Conservation (phyloP, 2,329 filamentous ascomycete species). For the Alternaria hordeiaustralica region DNA sequence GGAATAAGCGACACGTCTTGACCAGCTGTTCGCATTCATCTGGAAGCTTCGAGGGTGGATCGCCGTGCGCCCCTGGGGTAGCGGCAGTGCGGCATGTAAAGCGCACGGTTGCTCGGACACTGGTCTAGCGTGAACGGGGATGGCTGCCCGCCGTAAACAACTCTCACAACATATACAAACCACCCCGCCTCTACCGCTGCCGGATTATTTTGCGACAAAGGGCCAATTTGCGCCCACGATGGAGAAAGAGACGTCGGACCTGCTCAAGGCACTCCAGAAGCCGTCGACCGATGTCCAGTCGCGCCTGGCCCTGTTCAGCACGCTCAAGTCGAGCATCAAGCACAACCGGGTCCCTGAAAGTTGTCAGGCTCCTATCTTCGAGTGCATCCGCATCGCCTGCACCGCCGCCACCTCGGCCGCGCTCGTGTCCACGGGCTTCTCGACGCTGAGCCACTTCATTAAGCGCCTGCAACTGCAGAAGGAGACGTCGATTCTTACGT, state of each 20-base stretch:
- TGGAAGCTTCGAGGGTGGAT: slow-evolving; percentile 11
- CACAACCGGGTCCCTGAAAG: slow-evolving; percentile 85
- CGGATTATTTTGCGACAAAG: slow-evolving; percentile 25
- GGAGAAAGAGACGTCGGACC: slow-evolving; percentile 63
- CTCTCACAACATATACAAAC: slow-evolving; percentile 16
- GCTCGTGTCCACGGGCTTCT: slow-evolving; percentile 83
- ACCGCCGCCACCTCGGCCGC: slow-evolving; percentile 73
- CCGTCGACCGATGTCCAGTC: slow-evolving; percentile 65
- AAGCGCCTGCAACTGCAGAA: slow-evolving; percentile 88
- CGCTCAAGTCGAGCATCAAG: slow-evolving; percentile 87
- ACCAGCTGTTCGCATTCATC: slow-evolving; percentile 2
- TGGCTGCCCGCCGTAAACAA: slow-evolving; percentile 13
- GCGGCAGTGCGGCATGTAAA: slow-evolving; percentile 7
- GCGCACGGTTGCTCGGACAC: slow-evolving; percentile 21
- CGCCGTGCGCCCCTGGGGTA: slow-evolving; percentile 7
- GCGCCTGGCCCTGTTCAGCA: slow-evolving; percentile 63
- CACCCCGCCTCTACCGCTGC: slow-evolving; percentile 23
- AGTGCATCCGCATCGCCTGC: slow-evolving; percentile 78
- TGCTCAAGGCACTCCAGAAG: slow-evolving; percentile 61
- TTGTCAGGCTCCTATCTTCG: slow-evolving; percentile 76
- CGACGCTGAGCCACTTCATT: slow-evolving; percentile 83
- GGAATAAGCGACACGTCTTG: not conserved
- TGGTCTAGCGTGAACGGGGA: slow-evolving; percentile 12
- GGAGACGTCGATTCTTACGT: slow-evolving; percentile 72
- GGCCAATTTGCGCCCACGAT: slow-evolving; percentile 47